Percentiles rank a stretch among this genome's conserved stretches.
Conservation (phyloP, 164 flowering plant genomes). For the Liriodendron chinense region DNA sequence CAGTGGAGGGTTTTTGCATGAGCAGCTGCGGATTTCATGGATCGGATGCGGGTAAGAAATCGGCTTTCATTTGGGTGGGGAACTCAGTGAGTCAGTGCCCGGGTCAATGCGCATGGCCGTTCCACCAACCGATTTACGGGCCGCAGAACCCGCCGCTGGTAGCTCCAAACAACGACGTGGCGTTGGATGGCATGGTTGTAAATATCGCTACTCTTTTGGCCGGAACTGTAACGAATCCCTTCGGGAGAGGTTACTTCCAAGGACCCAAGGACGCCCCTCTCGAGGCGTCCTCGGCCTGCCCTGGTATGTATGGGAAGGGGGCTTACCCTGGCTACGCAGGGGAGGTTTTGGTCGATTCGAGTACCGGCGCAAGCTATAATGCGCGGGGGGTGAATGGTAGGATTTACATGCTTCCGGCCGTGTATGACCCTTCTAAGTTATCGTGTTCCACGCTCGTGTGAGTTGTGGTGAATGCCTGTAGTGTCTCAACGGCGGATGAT, state of each 20-base stretch:
- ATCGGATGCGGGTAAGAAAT: conserved; percentile 9
- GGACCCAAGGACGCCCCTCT: conserved; percentile 19
- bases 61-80: conserved; percentile 22
- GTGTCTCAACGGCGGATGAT: neutral
- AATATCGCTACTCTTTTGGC: conserved; percentile 26
- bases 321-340: conserved; percentile 36
- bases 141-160: conserved; percentile 23
- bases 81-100: conserved; percentile 27
- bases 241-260: conserved; percentile 19
- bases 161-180: conserved; percentile 25
- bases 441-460: conserved; percentile 34
- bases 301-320: conserved; percentile 27
- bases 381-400: conserved; percentile 28
- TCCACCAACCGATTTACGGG: conserved; percentile 29
- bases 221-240: conserved; percentile 26
- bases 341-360: conserved; percentile 19
- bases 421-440: conserved; percentile 26
- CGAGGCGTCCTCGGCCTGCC: conserved; percentile 22
- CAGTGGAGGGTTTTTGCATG: conserved; percentile 48
- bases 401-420: conserved; percentile 21
- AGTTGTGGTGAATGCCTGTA: neutral
- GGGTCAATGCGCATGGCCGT: conserved; percentile 28
- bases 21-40: conserved; percentile 43
- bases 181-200: conserved; percentile 26
- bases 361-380: conserved; percentile 29